Conservation (phyloP, 2,329 filamentous ascomycete species). For the Monosporascus sp. region DNA sequence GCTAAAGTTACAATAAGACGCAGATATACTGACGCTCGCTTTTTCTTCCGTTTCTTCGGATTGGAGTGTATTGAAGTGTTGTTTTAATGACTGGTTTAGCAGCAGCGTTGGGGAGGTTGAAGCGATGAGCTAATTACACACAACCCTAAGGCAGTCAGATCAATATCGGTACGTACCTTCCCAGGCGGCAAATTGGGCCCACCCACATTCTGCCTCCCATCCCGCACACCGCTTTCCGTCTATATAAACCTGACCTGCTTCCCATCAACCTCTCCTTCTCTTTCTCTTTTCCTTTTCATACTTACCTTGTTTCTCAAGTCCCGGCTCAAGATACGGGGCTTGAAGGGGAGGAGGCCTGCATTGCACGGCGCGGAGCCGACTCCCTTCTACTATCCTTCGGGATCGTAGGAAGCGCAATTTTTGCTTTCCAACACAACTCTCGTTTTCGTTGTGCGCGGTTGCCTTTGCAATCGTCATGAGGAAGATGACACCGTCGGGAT, state of each 20-base stretch:
- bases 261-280: slow-evolving; percentile 9
- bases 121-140: no score
- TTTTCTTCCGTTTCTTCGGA: no score
- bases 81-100: no score
- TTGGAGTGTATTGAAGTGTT: no score
- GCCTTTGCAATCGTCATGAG: slow-evolving; percentile 32
- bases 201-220: not conserved
- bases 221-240: not conserved
- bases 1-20: no score
- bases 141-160: no score
- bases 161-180: not conserved
- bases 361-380: slow-evolving; percentile 43
- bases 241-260: not conserved
- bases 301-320: slow-evolving; percentile 38
- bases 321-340: slow-evolving; percentile 35
- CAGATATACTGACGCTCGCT: no score
- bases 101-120: no score
- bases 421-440: slow-evolving; percentile 30
- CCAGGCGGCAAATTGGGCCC: not conserved
- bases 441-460: slow-evolving; percentile 36
- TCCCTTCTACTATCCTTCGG: slow-evolving; percentile 40
- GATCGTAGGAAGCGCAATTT: slow-evolving; percentile 42
- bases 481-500: slow-evolving; percentile 22
- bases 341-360: slow-evolving; percentile 39
- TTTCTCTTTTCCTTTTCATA: slow-evolving; percentile 35